Evolutionary conservation across 192 early-diverging fungal species (phyloP), one percentile per base, ranked within the genome.

Genomic region (Paraglomus brasilianum): DNA sequence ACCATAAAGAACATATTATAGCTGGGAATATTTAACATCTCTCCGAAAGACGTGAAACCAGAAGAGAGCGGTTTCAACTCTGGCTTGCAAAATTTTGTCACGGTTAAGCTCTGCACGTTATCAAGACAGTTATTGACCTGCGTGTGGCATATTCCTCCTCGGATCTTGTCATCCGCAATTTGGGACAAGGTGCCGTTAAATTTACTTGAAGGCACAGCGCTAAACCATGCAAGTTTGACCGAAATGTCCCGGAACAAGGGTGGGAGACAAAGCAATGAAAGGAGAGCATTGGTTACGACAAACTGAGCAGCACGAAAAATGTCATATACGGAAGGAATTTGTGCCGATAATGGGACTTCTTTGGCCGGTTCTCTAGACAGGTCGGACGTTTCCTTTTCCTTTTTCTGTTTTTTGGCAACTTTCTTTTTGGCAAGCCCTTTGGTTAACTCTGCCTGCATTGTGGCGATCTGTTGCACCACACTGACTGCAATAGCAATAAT

Each of bases 1-100:
- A 40, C 10, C 2, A 48, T 5, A 15, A 65, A 65, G 40, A 65
- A 65, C 41, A 65, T 49, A 39, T 65, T 49, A 49, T 65, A 65
- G 2, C 14, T n/a, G 17, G 63, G 63, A 21, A 48, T 24, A 7
- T 36, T 38, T n/a, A 65, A 17, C 13, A 4, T 15, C n/a, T 38
- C 19, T 19, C 11, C 14, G 19, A 9, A 65, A 50, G 19, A n/a
- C 13, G 19, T 1, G 14, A 65, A 13, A 0, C 30, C 63, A 40
- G 46, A 30, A 30, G 30, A 30, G 30, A 30, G 30, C 30, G 30
- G 9, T 36, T 8, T 11, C 1, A 45, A 30, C 1, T 11, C 7
- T 10, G n/a, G 38, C 6, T 2, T 11, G 22, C 40, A 5, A 8
- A 19, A 1, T 21, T 40, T 10, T 8, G 13, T 8, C 5, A 38